Percentiles rank a stretch among this genome's conserved stretches.
phyloP scores from a whole-genome alignment of 257 asterid genomes.

The Jaltomata sinuosa region DNA sequence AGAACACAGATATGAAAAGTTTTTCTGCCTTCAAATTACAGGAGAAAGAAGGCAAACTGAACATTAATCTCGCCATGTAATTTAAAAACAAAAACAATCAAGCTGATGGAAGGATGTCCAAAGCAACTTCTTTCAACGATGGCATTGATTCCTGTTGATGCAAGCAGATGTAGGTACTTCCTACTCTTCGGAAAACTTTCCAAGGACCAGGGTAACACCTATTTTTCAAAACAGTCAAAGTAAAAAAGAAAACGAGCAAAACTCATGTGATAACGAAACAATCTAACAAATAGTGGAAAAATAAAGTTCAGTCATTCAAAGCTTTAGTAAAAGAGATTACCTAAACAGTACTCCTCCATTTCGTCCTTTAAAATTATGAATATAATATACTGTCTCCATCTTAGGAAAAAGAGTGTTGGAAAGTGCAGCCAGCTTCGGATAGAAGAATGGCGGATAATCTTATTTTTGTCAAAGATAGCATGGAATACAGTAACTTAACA shows the following conservation, averaged over 20 bases:
- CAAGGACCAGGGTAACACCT: constrained; percentile 89
- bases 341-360: constrained; percentile 82
- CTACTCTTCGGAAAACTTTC: constrained; percentile 60
- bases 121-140: constrained; percentile 81
- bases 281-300: not conserved
- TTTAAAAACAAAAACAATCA: constrained; percentile 3
- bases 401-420: constrained; percentile 53
- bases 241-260: not conserved
- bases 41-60: not conserved
- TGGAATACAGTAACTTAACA: not conserved
- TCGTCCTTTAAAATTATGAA: constrained; percentile 87
- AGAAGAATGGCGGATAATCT: constrained; percentile 93
- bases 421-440: constrained; percentile 86
- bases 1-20: not conserved
- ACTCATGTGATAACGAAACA: not conserved
- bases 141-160: constrained; percentile 81
- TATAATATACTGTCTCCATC: constrained; percentile 87
- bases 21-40: not conserved
- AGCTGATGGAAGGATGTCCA: constrained; percentile 69
- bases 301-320: not conserved
- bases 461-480: constrained; percentile 17
- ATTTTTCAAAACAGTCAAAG: not conserved
- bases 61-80: not conserved
- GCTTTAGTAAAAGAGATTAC: constrained; percentile 15
- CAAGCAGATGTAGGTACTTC: constrained; percentile 46